A percentile compares a stretch with the other conserved stretches of the same genome.
phyloP scores from a whole-genome alignment of 352 stramenopile species.

The Phytophthora sansomeana region DNA sequence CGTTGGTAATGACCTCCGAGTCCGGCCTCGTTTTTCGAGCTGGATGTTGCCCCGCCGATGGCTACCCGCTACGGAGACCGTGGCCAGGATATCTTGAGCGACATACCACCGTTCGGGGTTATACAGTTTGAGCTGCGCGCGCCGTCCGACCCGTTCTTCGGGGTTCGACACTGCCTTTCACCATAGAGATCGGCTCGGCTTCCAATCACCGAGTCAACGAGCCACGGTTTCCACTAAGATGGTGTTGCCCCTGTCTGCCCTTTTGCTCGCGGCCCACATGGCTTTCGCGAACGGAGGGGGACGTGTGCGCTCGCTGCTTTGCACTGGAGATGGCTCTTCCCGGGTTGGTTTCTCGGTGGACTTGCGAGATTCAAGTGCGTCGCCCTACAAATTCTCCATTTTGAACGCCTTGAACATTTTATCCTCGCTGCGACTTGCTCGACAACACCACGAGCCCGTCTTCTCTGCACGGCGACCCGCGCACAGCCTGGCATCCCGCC shows the following conservation, averaged over 20 bases:
- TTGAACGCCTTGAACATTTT: constrained; percentile 25
- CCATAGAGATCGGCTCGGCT: constrained; percentile 28
- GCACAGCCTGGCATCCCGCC: constrained; percentile 34
- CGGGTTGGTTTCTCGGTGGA: constrained; percentile 41
- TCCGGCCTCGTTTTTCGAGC: background rate
- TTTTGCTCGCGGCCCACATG: constrained; percentile 35
- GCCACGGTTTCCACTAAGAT: constrained; percentile 33
- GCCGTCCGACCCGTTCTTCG: constrained; percentile 21
- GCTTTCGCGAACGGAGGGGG: constrained; percentile 36
- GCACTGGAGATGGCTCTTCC: constrained; percentile 35
- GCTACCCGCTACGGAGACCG: constrained; percentile 2
- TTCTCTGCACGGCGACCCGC: constrained; percentile 35
- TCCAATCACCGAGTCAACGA: constrained; percentile 31
- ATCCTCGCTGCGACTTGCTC: constrained; percentile 31
- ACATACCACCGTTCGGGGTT: constrained; percentile 23
- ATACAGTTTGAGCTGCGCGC: constrained; percentile 29
- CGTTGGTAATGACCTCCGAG: constrained; percentile 29
- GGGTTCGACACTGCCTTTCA: constrained; percentile 27
- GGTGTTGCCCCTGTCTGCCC: constrained; percentile 39
- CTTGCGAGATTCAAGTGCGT: constrained; percentile 34
- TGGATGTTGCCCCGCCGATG: constrained; percentile 2
- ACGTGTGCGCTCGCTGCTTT: constrained; percentile 29
- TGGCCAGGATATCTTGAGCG: constrained; percentile 11
- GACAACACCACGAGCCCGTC: constrained; percentile 36
- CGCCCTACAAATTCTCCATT: constrained; percentile 10